Evolutionary conservation across 179 eudicot genomes (phyloP), one percentile per base, ranked within the genome.

Genomic region (Sideroxylon spinosum): DNA sequence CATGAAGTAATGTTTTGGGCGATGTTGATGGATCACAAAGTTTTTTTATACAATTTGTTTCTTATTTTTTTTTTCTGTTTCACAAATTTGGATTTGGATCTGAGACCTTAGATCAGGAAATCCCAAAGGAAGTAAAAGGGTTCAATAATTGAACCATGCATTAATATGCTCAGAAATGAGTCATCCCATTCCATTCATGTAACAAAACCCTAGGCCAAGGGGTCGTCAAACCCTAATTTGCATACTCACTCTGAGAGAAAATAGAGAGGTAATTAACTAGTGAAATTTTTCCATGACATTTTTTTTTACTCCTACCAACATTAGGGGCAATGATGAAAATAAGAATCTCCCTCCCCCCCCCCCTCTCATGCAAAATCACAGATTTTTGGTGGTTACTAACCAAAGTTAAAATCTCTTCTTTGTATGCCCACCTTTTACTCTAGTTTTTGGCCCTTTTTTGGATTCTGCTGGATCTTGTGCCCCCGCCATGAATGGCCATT

Each of bases 221-320:
- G 26, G n/a, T 48, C 9, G 44, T 22, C 12, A 65, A 81, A 72
- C 84, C 80, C 84, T 81, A 81, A 66, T 77, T 72, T 77, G 11
- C 48, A 49, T 22, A 29, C 55, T 32, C 61, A 28, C 56, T 64
- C 70, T 56, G 26, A 44, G 28, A 49, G 60, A 19, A 29, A 22
- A 75, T 13, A 75, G 14, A 61, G 29, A 59, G 23, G 28, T 37
- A 26, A 25, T 37, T n/a, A 10, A 62, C 13, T 70, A 16, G 6
- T 13, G 3, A 17, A 16, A 63, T 57, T 63, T 63, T 50, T 19
- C 23, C 8, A 46, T 28, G 19, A 52, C 48, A 7, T 65, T 62
- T 76, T 62, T 76, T 65, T 52, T 64, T 50, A 48, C 78, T 14
- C 71, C 53, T 29, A 25, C 79, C 72, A 49, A 64, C 19, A 20